Conservation (phyloP, 768 basidiomycete genomes). For the Leucocoprinus sp. region DNA sequence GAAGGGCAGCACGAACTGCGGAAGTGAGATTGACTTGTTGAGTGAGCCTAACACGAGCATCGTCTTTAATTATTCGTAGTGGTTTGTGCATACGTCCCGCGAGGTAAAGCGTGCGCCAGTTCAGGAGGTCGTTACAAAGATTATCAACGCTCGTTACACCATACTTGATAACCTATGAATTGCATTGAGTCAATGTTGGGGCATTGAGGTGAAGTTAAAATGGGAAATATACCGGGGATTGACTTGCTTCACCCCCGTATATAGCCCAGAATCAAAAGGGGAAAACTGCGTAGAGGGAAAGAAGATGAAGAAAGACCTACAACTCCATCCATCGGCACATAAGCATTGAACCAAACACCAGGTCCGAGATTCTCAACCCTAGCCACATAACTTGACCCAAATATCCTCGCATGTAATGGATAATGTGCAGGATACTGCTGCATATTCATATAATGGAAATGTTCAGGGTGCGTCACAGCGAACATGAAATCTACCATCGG, state of each 20-base stretch:
- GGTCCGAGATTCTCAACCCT: slow-evolving; percentile 68
- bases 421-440: slow-evolving; percentile 88
- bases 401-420: slow-evolving; percentile 72
- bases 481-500: slow-evolving; percentile 98
- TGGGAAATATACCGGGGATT: background rate
- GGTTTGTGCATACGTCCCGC: slow-evolving; percentile 98
- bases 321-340: slow-evolving; percentile 74
- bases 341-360: slow-evolving; percentile 95
- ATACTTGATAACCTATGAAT: slow-evolving; percentile 81
- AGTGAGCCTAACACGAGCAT: slow-evolving; percentile 84
- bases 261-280: background rate
- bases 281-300: background rate
- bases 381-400: slow-evolving; percentile 81
- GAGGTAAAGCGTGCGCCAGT: slow-evolving; percentile 90
- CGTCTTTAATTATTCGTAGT: slow-evolving; percentile 85
- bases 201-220: background rate
- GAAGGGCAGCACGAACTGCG: slow-evolving; percentile 83
- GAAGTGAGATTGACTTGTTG: slow-evolving; percentile 92
- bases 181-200: slow-evolving; percentile 3
- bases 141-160: slow-evolving; percentile 90
- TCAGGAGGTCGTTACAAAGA: slow-evolving; percentile 81
- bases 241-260: background rate
- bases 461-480: slow-evolving; percentile 85
- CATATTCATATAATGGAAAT: slow-evolving; percentile 97
- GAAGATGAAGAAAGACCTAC: slow-evolving; percentile 39